These are phyloP conservation scores for Pythium grandisporangium DNA, from an alignment of 352 stramenopile genomes.

Conservation along the genomic window DNA sequence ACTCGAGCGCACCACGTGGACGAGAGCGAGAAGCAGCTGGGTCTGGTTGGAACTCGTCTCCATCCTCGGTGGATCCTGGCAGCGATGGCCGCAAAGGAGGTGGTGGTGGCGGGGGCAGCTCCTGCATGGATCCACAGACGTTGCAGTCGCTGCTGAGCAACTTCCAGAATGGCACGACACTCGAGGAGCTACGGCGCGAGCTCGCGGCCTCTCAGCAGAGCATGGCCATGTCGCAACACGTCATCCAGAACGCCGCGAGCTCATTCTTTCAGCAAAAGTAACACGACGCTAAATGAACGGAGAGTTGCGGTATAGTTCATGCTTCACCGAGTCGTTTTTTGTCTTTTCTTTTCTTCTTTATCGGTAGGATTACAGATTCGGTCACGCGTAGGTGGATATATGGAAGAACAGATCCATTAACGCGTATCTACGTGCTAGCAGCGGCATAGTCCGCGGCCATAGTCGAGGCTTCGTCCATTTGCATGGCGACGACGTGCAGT, in stretches of 20 bases:
- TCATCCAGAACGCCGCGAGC: constrained; percentile 59
- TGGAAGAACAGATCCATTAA: too few species aligned
- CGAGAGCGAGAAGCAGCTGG: too few species aligned
- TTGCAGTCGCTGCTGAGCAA: constrained; percentile 64
- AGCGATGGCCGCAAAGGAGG: constrained; percentile 11
- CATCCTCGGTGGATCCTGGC: constrained; percentile 12
- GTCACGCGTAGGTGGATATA: too few species aligned
- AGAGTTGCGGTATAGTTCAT: too few species aligned
- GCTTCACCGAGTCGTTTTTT: too few species aligned
- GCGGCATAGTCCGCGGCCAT: constrained; percentile 27
- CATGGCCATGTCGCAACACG: constrained; percentile 44
- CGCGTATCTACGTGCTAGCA: constrained; percentile 8
- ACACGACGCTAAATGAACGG: too few species aligned
- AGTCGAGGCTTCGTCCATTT: constrained; percentile 26
- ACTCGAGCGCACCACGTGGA: too few species aligned
- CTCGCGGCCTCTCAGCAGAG: constrained; percentile 61
- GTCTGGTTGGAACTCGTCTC: constrained; percentile 12
- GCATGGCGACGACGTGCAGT: constrained; percentile 21
- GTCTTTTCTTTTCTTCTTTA: too few species aligned
- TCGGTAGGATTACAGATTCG: too few species aligned
- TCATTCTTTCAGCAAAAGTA: constrained; percentile 41
- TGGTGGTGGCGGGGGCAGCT: not conserved
- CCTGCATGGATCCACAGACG: constrained; percentile 54
- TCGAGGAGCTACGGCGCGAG: constrained; percentile 57
- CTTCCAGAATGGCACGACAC: constrained; percentile 54